Conservation (phyloP, 177 flowering plant genomes). For the Vitis hybrid region DNA sequence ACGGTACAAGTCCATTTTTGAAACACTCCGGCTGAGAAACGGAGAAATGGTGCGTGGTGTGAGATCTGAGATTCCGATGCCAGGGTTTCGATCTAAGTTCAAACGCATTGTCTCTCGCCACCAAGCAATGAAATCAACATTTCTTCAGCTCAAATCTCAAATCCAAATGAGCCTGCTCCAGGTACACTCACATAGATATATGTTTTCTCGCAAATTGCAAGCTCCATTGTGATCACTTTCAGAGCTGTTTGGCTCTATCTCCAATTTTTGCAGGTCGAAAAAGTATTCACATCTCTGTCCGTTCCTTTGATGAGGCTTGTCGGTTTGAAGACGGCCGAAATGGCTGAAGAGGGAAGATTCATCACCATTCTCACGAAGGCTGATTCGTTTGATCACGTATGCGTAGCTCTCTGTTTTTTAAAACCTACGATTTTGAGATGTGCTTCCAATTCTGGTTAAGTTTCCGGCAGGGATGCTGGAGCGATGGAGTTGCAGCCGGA, state of each 20-base stretch:
- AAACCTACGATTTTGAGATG: neutral
- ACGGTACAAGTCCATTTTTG: neutral
- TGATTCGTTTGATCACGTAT: neutral
- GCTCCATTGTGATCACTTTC: neutral
- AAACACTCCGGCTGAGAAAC: neutral
- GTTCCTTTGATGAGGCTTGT: slow-evolving; percentile 52
- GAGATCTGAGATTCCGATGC: slow-evolving; percentile 12
- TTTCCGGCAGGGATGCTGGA: slow-evolving; percentile 9
- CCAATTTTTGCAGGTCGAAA: slow-evolving; percentile 34
- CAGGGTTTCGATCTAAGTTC: slow-evolving; percentile 27
- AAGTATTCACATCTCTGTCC: slow-evolving; percentile 44
- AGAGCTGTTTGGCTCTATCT: neutral
- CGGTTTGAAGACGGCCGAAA: slow-evolving; percentile 46
- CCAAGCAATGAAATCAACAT: slow-evolving; percentile 39
- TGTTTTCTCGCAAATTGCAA: neutral
- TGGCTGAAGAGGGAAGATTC: slow-evolving; percentile 47
- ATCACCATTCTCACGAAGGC: slow-evolving; percentile 24
- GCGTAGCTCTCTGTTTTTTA: no score
- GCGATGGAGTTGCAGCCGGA: neutral
- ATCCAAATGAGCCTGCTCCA: slow-evolving; percentile 43
- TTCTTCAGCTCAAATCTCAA: slow-evolving; percentile 42
- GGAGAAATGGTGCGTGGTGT: neutral
- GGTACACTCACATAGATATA: slow-evolving; percentile 9
- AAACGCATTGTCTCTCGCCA: slow-evolving; percentile 29
- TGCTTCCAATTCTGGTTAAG: neutral